Evolutionary conservation across 169 alveolate species (phyloP).

Genomic region (Babesia divergens): DNA sequence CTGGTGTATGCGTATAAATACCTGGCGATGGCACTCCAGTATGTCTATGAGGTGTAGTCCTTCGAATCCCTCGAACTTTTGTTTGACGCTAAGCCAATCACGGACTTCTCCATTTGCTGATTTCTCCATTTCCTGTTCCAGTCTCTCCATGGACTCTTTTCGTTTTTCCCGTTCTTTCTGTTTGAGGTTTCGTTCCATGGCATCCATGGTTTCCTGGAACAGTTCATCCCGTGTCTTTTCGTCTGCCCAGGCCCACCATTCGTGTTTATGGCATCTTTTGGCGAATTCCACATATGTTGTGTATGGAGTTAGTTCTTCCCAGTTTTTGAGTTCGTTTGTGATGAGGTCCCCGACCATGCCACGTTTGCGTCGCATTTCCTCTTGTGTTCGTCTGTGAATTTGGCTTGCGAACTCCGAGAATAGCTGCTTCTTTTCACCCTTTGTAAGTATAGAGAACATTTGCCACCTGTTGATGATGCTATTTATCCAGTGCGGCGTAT

Average conservation of each 20-base stretch:
- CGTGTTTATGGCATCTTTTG: conserved; percentile 67
- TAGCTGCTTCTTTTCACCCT: conserved; percentile 80
- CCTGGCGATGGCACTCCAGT: conserved; percentile 68
- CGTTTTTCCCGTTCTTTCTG: conserved; percentile 53
- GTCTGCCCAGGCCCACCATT: conserved; percentile 82
- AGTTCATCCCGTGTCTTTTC: conserved; percentile 75
- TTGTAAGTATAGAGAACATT: conserved; percentile 68
- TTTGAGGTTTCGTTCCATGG: conserved; percentile 64
- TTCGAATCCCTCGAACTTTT: conserved; percentile 59
- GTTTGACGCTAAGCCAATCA: conserved; percentile 65
- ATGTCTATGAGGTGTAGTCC: conserved; percentile 69
- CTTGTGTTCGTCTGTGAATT: conserved; percentile 72
- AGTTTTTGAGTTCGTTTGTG: conserved; percentile 50
- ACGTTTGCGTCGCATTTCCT: conserved; percentile 74
- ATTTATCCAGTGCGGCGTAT: background rate
- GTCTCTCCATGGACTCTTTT: conserved; percentile 44
- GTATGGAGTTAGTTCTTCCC: conserved; percentile 66
- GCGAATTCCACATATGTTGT: conserved; percentile 75
- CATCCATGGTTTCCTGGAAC: conserved; percentile 78
- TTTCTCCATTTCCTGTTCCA: conserved; percentile 63
- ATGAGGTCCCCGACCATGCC: conserved; percentile 71
- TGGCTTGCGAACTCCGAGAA: conserved; percentile 81
- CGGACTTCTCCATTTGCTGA: conserved; percentile 43
- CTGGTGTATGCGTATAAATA: conserved; percentile 60
- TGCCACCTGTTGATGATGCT: conserved; percentile 57